A percentile compares a stretch with the other conserved stretches of the same genome.
Conservation (phyloP, 768 basidiomycete genomes). For the Guyanaporus albipodus region DNA sequence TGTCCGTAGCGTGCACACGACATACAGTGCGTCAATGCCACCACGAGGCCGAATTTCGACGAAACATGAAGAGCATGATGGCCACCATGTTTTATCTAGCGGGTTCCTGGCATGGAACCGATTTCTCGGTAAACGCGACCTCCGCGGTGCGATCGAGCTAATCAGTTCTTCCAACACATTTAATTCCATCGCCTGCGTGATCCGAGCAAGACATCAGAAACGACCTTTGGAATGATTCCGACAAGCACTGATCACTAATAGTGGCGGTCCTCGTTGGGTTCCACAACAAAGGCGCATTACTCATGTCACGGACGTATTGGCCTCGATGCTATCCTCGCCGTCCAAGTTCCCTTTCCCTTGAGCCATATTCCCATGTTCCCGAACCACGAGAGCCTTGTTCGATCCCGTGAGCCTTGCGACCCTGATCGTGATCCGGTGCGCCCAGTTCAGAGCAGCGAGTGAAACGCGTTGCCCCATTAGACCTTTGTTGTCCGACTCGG, state of each 20-base stretch:
- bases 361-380: background rate
- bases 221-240: background rate
- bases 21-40: background rate
- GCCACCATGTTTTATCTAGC: background rate
- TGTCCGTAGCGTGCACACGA: too few species aligned
- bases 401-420: background rate
- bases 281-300: background rate
- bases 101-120: background rate
- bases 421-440: background rate
- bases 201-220: background rate
- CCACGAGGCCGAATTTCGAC: background rate
- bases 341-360: background rate
- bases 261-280: background rate
- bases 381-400: background rate
- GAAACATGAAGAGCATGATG: background rate
- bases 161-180: background rate
- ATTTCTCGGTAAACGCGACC: background rate
- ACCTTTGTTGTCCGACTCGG: conserved; percentile 6
- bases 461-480: too few species aligned
- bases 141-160: background rate
- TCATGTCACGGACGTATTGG: conserved; percentile 1
- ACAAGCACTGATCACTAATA: background rate
- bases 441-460: background rate
- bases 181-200: background rate
- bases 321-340: background rate